These are phyloP conservation scores for Adiantum capillusveneris DNA, from an alignment of 75 land plant species.

Conservation along the genomic window DNA sequence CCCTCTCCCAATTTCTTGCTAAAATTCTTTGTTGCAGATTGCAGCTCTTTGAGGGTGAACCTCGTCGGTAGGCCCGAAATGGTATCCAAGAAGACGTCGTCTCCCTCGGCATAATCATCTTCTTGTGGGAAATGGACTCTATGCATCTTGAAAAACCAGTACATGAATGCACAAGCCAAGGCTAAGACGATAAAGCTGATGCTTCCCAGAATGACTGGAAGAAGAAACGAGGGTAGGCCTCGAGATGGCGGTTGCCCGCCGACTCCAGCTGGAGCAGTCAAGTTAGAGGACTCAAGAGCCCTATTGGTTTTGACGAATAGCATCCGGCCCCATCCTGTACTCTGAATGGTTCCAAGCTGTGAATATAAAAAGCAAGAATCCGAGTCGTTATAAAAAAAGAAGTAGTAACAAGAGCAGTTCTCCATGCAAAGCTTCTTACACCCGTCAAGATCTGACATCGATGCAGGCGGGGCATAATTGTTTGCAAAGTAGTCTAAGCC, in stretches of 20 bases:
- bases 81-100: neutral
- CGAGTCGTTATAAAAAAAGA: constrained; percentile 42
- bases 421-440: constrained; percentile 37
- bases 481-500: constrained; percentile 50
- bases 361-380: constrained; percentile 43
- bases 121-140: neutral
- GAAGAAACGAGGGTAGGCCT: neutral
- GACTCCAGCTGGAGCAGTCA: neutral
- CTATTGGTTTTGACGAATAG: neutral
- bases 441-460: constrained; percentile 15
- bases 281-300: too few species aligned
- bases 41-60: constrained; percentile 10
- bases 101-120: constrained; percentile 1
- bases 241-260: neutral
- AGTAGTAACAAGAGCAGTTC: constrained; percentile 59
- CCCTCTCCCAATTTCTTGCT: constrained; percentile 13
- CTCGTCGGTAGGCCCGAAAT: constrained; percentile 7
- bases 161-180: neutral
- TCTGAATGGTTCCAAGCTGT: constrained; percentile 37
- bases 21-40: constrained; percentile 15
- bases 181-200: neutral
- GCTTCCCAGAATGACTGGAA: constrained; percentile 2
- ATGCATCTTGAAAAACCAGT: constrained; percentile 8
- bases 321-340: neutral
- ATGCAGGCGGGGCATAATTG: constrained; percentile 23